A percentile compares a stretch with the other conserved stretches of the same genome.
Conservation (phyloP, 257 asterid species). For the Solanum bulbocastanum region DNA sequence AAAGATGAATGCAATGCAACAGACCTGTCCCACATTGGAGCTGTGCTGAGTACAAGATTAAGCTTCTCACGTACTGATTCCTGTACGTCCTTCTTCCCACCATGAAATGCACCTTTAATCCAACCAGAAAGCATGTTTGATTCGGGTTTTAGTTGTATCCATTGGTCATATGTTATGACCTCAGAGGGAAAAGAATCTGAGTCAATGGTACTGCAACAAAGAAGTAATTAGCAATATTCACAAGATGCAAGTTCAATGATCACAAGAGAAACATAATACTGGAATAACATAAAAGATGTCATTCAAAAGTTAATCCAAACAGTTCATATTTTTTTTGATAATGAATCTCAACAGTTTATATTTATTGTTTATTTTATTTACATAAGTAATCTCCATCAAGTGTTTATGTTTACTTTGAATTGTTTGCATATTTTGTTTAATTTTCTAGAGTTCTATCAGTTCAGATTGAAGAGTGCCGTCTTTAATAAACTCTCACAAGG, state of each 20-base stretch:
- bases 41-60: constrained; percentile 55
- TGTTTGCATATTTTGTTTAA: not conserved
- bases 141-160: constrained; percentile 63
- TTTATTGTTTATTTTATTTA: not conserved
- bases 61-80: constrained; percentile 50
- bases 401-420: not conserved
- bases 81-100: constrained; percentile 68
- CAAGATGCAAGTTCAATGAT: not conserved
- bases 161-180: constrained; percentile 65
- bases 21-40: constrained; percentile 93
- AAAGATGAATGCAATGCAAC: constrained; percentile 2
- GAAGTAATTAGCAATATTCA: not conserved
- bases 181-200: constrained; percentile 66
- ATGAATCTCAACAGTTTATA: not conserved
- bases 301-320: not conserved
- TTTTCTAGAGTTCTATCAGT: not conserved
- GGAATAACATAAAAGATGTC: not conserved
- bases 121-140: constrained; percentile 49
- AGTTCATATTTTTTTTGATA: not conserved
- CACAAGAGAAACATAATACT: not conserved
- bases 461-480: not conserved
- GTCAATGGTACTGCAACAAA: constrained; percentile 39
- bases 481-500: not conserved
- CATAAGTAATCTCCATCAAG: not conserved
- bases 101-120: constrained; percentile 67